Evolutionary conservation across 2,329 filamentous ascomycete genomes (phyloP), one percentile per base, ranked within the genome.

Genomic region (Trichoderma simmonsii): DNA sequence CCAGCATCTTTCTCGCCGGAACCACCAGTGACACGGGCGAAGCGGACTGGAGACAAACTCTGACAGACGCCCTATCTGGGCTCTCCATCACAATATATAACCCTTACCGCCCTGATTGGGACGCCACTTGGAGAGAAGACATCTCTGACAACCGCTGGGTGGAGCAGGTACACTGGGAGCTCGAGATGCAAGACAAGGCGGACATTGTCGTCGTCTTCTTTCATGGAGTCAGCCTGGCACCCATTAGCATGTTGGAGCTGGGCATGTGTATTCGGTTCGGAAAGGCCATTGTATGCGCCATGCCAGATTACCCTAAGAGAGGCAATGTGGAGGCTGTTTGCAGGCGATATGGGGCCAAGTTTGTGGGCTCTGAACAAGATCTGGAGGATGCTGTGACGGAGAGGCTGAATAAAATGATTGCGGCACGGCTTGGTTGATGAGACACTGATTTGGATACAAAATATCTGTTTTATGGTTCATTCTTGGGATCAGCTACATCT

Each of bases 321-420:
- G 89, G 88, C 0, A 90, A 92, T 74, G 87, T 92, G 36, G 81
- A 88, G 75, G 80, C 89, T 15, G 84, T 90, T 11, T 91, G 89
- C 73, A 77, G 81, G 72, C 82, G 82, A 68, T 86, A 85, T 73
- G 82, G 78, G 0, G 78, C 89, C 6, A 79, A 82, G 48, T 77
- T 86, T 70, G 78, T 86, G 34, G 80, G 83, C 18, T 82, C 76
- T 3, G 80, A 85, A 28, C 80, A 80, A 5, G 81, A 83, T 7
- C 75, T 90, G 65, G 75, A 75, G n/a, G 76, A 78, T 30, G 79
- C 74, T 5, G 76, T 87, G 9, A 70, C 77, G 71, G 74, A 75
- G 24, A 82, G 76, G 56, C 32, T 73, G 36, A 39, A 60, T 12
- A 28, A 14, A 3, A 60, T 48, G 7, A 34, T 18, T 36, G 26